Base-by-base conservation (phyloP, 2,329 filamentous ascomycete species). In the Cladosporium sp. region DNA sequence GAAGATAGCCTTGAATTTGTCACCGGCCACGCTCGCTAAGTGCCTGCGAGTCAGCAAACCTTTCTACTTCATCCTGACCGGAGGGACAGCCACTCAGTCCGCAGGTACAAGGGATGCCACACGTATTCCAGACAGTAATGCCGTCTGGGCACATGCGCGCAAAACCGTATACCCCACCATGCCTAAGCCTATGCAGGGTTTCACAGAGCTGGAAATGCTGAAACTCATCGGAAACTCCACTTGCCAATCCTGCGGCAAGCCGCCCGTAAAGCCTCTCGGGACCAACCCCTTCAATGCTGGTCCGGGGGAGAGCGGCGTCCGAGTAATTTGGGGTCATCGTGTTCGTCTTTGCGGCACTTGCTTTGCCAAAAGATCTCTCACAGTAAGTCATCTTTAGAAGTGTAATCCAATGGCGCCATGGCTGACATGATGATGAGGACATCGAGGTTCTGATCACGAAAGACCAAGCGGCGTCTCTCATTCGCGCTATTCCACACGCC, bases 141-240 rank as follows among this genome's bases (percentile, higher is more conserved):
- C 72, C 44, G 82, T 92, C 61, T 92, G 87, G 87, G 79, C 79
- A 65, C 73, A 76, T 59, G 86, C 87, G 61, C 81, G 87, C 63
- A 82, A 82, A 61, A 70, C 73, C 16, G 84, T 81, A 66, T 80
- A 81, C 72, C 81, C 81, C 22, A 78, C 78, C 59, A 81, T 90
- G 73, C 88, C 88, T 43, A 76, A 77, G 52, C 87, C 87, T 28
- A 74, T 92, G 46, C 72, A 74, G 49, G 78, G 76, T 54, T 80
- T 78, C 64, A 80, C 80, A 40, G 88, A 93, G 68, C 73, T 87
- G 58, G 80, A 85, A 40, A 91, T 91, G 86, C 89, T 88, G 80
- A 80, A 79, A 62, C 72, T 93, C 46, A 75, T 82, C 34, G 83
- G 81, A 67, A 78, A 80, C 44, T 72, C 65, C 31, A 70, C 65